Evolutionary conservation across 169 alveolate species (phyloP).

Genomic region (Cyclospora cayetanensis): DNA sequence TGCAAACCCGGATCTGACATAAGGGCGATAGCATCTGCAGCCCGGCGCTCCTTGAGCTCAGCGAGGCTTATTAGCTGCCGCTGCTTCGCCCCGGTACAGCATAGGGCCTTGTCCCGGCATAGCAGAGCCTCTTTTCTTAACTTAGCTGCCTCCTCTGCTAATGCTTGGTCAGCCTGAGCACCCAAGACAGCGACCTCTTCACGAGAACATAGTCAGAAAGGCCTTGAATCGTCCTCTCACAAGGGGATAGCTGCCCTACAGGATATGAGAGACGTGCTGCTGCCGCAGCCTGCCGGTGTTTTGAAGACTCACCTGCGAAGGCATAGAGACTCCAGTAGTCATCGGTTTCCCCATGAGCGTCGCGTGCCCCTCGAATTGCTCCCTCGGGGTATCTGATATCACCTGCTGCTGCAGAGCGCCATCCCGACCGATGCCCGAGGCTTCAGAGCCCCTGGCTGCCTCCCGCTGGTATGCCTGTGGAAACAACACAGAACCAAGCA

Average conservation of each 20-base stretch:
- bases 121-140: slow-evolving; percentile 28
- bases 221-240: too few species aligned
- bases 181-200: too few species aligned
- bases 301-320: not conserved
- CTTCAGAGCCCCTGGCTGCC: not conserved
- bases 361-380: not conserved
- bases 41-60: slow-evolving; percentile 37
- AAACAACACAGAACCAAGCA: not conserved
- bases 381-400: not conserved
- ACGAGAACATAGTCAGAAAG: too few species aligned
- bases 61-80: slow-evolving; percentile 53
- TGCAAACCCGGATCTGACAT: not conserved
- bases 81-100: slow-evolving; percentile 67
- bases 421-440: not conserved
- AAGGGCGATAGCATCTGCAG: slow-evolving; percentile 19
- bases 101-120: slow-evolving; percentile 46
- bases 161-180: not conserved
- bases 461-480: not conserved
- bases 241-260: too few species aligned
- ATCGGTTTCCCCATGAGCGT: not conserved
- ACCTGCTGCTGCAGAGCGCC: not conserved
- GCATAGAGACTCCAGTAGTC: not conserved
- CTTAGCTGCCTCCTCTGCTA: not conserved
- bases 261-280: not conserved
- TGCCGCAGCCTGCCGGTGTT: too few species aligned